phyloP scores from a whole-genome alignment of 805 yeast genomes.

The Candida verbasci region DNA sequence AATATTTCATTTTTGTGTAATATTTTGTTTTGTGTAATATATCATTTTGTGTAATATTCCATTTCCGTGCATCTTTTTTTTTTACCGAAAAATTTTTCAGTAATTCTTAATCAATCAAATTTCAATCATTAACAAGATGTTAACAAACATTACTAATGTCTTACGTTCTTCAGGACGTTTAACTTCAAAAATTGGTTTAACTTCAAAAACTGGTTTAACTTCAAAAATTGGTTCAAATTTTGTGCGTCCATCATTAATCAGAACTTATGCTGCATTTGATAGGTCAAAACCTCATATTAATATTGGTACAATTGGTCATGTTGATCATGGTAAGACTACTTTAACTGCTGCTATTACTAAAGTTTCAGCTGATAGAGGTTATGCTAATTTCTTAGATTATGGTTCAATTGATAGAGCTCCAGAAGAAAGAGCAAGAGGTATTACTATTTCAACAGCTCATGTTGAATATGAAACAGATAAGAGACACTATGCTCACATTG shows the following conservation, averaged over 20 bases:
- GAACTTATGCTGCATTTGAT: constrained; percentile 69
- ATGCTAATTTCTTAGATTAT: constrained; percentile 92
- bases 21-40: too few species aligned
- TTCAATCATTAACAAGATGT: constrained; percentile 15
- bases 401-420: constrained; percentile 95
- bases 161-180: constrained; percentile 19
- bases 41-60: neutral
- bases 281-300: constrained; percentile 96
- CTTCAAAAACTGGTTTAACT: constrained; percentile 1
- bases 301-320: constrained; percentile 98
- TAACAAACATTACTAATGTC: constrained; percentile 23
- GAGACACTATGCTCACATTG: constrained; percentile 97
- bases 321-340: constrained; percentile 98
- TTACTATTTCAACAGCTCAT: constrained; percentile 96
- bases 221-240: neutral
- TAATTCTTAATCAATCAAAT: neutral
- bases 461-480: constrained; percentile 94
- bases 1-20: too few species aligned
- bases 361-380: constrained; percentile 81
- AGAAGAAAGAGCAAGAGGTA: constrained; percentile 99
- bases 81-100: constrained; percentile 2
- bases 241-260: constrained; percentile 27
- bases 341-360: constrained; percentile 98
- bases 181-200: constrained; percentile 2
- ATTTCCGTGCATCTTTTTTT: neutral